Percentiles rank a stretch among this genome's conserved stretches.
phyloP scores from a whole-genome alignment of 495 filamentous ascomycete species.

The Aspergillus leporis region DNA sequence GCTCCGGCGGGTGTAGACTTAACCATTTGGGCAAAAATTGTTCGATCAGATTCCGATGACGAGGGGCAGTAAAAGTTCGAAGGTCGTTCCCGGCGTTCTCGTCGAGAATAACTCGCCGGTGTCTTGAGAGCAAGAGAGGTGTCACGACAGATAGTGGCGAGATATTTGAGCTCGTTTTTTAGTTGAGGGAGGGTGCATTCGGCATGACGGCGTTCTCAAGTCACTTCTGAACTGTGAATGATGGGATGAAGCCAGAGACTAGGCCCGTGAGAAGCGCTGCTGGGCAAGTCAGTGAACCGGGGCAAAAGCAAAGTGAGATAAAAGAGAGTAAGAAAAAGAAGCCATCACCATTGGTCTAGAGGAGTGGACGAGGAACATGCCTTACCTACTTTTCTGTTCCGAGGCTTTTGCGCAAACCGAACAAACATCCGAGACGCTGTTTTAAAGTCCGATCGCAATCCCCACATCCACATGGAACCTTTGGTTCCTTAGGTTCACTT shows the following conservation, averaged over 20 bases:
- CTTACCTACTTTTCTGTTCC: constrained; percentile 7
- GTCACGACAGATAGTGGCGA: neutral
- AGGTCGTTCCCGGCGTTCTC: neutral
- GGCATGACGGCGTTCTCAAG: constrained; percentile 10
- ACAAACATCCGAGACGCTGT: constrained; percentile 11
- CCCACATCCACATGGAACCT: neutral
- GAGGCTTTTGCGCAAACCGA: constrained; percentile 16
- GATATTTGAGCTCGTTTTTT: constrained; percentile 3
- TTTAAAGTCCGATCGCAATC: constrained; percentile 3
- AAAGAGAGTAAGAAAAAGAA: neutral
- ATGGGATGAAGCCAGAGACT: neutral
- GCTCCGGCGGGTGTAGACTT: constrained; percentile 10
- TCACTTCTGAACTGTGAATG: constrained; percentile 11
- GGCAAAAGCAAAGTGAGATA: neutral
- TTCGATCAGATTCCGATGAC: neutral
- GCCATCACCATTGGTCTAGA: constrained; percentile 1
- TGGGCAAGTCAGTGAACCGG: neutral
- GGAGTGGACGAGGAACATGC: constrained; percentile 2
- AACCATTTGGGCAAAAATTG: constrained; percentile 16
- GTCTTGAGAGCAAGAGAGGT: neutral
- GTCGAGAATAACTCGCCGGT: neutral
- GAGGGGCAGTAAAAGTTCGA: neutral
- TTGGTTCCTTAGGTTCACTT: neutral
- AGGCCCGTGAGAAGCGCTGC: neutral
- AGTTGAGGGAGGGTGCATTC: constrained; percentile 10